phyloP scores from a whole-genome alignment of 2,329 filamentous ascomycete species.

The Trichophyton rubrum region DNA sequence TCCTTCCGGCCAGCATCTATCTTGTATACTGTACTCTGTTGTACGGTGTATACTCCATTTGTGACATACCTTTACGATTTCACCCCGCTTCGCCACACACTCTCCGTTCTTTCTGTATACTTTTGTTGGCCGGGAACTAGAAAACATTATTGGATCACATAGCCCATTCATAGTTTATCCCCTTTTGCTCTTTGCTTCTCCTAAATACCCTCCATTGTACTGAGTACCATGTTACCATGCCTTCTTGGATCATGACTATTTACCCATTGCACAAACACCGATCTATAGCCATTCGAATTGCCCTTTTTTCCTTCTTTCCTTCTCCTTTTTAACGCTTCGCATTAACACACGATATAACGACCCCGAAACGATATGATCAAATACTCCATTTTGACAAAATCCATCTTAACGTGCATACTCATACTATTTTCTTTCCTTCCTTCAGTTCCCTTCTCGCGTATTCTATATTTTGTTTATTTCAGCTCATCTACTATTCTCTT shows the following conservation, averaged over 20 bases:
- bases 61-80: neutral
- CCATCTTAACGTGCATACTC: neutral
- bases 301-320: neutral
- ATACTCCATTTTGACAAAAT: conserved; percentile 1
- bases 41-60: neutral
- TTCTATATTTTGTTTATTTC: neutral
- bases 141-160: neutral
- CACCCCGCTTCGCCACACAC: neutral
- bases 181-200: neutral
- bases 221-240: neutral
- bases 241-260: neutral
- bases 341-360: conserved; percentile 4
- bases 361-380: conserved; percentile 1
- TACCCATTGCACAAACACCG: neutral
- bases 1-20: neutral
- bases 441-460: neutral
- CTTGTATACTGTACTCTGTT: neutral
- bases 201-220: neutral
- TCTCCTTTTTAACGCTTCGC: neutral
- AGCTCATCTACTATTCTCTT: neutral
- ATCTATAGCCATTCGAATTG: neutral
- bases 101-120: neutral
- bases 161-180: neutral
- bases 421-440: neutral
- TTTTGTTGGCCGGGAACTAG: neutral